Conservation (phyloP, 2,329 filamentous ascomycete species). For the Rutstroemia sp. region DNA sequence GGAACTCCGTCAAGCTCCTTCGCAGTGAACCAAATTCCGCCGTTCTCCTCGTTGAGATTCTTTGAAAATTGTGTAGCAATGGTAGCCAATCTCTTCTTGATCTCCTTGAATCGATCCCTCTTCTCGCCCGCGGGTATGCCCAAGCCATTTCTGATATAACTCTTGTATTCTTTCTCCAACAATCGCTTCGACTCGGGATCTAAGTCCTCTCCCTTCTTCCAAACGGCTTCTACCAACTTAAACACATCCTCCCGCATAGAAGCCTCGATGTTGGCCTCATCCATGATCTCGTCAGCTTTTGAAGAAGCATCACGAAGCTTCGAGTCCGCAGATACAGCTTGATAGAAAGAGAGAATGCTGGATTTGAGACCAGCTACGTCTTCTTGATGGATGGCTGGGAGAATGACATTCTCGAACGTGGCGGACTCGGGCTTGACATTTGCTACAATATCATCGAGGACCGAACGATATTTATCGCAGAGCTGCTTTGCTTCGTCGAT, state of each 20-base stretch:
- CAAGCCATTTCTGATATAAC: slow-evolving; percentile 69
- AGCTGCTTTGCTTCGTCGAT: slow-evolving; percentile 58
- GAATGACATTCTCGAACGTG: slow-evolving; percentile 43
- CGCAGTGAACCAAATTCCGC: slow-evolving; percentile 70
- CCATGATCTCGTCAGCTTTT: slow-evolving; percentile 67
- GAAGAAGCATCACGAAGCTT: slow-evolving; percentile 67
- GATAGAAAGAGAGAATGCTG: slow-evolving; percentile 71
- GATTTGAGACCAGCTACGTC: slow-evolving; percentile 52
- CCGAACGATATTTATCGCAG: slow-evolving; percentile 47
- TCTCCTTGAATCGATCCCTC: slow-evolving; percentile 76
- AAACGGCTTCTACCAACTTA: slow-evolving; percentile 53
- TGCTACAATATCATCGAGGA: slow-evolving; percentile 60
- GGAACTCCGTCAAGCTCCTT: slow-evolving; percentile 71
- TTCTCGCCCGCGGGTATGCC: slow-evolving; percentile 61
- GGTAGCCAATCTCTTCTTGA: slow-evolving; percentile 71
- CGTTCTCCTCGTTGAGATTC: slow-evolving; percentile 75
- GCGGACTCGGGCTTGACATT: slow-evolving; percentile 45
- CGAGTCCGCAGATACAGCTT: slow-evolving; percentile 64
- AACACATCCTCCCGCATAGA: slow-evolving; percentile 79
- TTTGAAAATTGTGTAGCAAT: slow-evolving; percentile 71
- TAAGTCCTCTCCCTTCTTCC: slow-evolving; percentile 50
- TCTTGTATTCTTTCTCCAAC: slow-evolving; percentile 70
- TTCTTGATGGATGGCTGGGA: slow-evolving; percentile 68
- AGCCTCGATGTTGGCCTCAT: slow-evolving; percentile 71
- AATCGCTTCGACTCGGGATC: slow-evolving; percentile 65